These are phyloP conservation scores for Cytospora schulzeri DNA, from an alignment of 2,329 filamentous ascomycete species.

Conservation along the genomic window DNA sequence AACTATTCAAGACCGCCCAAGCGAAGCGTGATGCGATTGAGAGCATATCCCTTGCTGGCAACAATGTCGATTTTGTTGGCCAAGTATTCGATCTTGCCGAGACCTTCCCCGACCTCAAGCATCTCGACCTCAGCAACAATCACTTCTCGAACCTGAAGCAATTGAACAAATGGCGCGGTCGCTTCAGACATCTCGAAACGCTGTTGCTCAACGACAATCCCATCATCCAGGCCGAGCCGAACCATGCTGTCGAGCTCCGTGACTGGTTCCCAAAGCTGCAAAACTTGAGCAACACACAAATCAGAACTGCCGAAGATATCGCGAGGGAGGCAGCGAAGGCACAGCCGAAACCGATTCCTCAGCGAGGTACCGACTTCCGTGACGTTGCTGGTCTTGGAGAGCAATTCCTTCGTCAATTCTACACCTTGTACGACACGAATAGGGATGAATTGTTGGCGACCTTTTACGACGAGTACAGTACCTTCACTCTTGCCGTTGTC, in stretches of 20 bases:
- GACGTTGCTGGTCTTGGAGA: constrained; percentile 76
- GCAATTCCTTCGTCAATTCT: constrained; percentile 74
- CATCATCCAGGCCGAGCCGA: constrained; percentile 65
- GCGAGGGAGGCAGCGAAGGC: constrained; percentile 54
- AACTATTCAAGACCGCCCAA: constrained; percentile 70
- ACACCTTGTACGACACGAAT: constrained; percentile 73
- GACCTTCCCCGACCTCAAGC: constrained; percentile 82
- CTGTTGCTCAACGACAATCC: constrained; percentile 79
- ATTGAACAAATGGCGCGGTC: constrained; percentile 75
- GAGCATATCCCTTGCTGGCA: constrained; percentile 80
- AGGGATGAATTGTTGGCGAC: constrained; percentile 62
- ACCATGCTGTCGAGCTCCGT: constrained; percentile 68
- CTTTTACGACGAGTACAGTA: constrained; percentile 76
- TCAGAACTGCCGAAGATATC: constrained; percentile 73
- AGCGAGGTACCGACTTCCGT: constrained; percentile 68
- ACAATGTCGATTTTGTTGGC: constrained; percentile 72
- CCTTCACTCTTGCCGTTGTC: constrained; percentile 77
- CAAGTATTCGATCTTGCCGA: constrained; percentile 75
- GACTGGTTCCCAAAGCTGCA: constrained; percentile 83
- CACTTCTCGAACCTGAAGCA: constrained; percentile 68
- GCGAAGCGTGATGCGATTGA: constrained; percentile 77
- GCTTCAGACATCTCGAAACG: constrained; percentile 78
- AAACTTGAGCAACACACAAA: constrained; percentile 72
- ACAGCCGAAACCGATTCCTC: constrained; percentile 60
- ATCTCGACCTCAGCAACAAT: constrained; percentile 88